phyloP scores from a whole-genome alignment of 2,329 filamentous ascomycete species.

The Coniosporium tulheliwenetii region DNA sequence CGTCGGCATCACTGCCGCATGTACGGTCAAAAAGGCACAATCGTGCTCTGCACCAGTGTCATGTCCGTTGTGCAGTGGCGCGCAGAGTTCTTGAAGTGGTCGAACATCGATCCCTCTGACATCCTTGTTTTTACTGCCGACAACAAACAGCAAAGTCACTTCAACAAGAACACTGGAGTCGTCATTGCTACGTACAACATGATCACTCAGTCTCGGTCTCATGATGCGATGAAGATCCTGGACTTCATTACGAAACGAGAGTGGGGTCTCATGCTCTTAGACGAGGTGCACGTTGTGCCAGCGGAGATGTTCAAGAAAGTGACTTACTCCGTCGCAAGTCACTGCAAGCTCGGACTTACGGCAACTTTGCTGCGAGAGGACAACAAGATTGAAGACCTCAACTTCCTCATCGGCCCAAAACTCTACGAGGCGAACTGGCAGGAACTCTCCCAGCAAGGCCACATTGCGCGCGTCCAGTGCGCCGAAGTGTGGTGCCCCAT shows the following conservation, averaged over 20 bases:
- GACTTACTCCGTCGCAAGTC: slow-evolving; percentile 81
- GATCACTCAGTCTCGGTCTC: slow-evolving; percentile 86
- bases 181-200: slow-evolving; percentile 98
- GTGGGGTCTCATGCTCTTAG: slow-evolving; percentile 94
- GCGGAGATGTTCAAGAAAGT: slow-evolving; percentile 94
- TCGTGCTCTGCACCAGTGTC: slow-evolving; percentile 88
- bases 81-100: slow-evolving; percentile 95
- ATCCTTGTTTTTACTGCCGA: slow-evolving; percentile 92
- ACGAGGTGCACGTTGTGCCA: slow-evolving; percentile 96
- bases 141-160: slow-evolving; percentile 54
- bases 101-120: slow-evolving; percentile 88
- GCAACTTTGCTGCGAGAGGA: slow-evolving; percentile 91
- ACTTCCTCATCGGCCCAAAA: slow-evolving; percentile 94
- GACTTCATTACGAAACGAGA: slow-evolving; percentile 76
- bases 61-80: slow-evolving; percentile 98
- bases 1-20: slow-evolving; percentile 95
- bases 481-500: slow-evolving; percentile 99
- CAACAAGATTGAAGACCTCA: slow-evolving; percentile 94
- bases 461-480: slow-evolving; percentile 94
- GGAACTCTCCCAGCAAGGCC: slow-evolving; percentile 90
- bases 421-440: slow-evolving; percentile 99
- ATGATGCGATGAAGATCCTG: slow-evolving; percentile 97
- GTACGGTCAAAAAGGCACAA: slow-evolving; percentile 90
- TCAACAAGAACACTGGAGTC: slow-evolving; percentile 81
- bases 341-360: slow-evolving; percentile 87